A percentile compares a stretch with the other conserved stretches of the same genome.
Conservation (phyloP, 1,284 basidiomycete species). For the Trametes sp. region DNA sequence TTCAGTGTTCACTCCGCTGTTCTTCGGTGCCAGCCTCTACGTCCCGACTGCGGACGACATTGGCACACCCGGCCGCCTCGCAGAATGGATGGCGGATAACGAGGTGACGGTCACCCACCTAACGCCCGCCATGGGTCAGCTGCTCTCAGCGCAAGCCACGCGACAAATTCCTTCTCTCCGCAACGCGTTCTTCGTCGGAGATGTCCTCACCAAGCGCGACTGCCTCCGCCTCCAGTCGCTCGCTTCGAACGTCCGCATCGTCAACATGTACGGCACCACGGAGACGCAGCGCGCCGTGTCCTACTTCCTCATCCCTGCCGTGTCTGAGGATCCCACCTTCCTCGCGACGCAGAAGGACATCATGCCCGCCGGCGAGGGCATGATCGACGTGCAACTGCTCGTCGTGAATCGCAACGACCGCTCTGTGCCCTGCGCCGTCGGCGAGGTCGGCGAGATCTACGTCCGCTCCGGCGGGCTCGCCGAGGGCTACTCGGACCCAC, state of each 20-base stretch:
- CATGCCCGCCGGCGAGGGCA: conserved; percentile 97
- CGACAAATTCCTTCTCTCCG: conserved; percentile 86
- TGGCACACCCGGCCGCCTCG: conserved; percentile 94
- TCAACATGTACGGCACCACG: conserved; percentile 99
- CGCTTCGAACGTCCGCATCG: conserved; percentile 91
- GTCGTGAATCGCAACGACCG: conserved; percentile 96
- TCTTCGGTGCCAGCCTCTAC: conserved; percentile 95
- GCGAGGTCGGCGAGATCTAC: conserved; percentile 99
- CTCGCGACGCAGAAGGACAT: conserved; percentile 96
- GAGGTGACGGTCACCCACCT: conserved; percentile 94
- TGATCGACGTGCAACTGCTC: conserved; percentile 97
- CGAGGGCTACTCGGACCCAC: conserved; percentile 92
- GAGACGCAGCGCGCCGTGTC: conserved; percentile 99
- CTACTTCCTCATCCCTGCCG: conserved; percentile 93
- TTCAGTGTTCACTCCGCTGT: conserved; percentile 96
- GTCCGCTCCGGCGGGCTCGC: conserved; percentile 96
- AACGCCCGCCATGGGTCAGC: conserved; percentile 99
- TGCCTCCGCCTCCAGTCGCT: conserved; percentile 95
- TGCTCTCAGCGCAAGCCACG: conserved; percentile 95
- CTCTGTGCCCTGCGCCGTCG: conserved; percentile 90
- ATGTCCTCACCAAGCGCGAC: conserved; percentile 98
- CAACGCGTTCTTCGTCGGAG: conserved; percentile 99
- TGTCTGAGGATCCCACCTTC: conserved; percentile 89
- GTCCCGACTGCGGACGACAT: conserved; percentile 99
- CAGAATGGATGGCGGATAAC: conserved; percentile 98